Evolutionary conservation across 352 stramenopile genomes (phyloP).

Genomic region (Pythium aphanidermatum): DNA sequence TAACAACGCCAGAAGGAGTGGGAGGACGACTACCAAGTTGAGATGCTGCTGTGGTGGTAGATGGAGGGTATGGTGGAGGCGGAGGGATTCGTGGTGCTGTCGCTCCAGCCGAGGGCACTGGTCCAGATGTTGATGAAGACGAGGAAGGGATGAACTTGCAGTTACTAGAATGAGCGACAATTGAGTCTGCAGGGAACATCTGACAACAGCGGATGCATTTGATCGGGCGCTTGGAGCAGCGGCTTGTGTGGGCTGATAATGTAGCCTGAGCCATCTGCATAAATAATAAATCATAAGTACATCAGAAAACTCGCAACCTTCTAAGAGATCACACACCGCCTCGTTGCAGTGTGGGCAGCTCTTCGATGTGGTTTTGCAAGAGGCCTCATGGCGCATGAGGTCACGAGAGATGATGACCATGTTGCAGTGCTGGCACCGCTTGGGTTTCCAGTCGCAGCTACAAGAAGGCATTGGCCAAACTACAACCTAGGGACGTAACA

Average conservation of each 20-base stretch:
- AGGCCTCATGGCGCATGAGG: slow-evolving; percentile 50
- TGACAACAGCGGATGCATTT: slow-evolving; percentile 82
- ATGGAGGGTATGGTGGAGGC: slow-evolving; percentile 42
- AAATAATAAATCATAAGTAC: neutral
- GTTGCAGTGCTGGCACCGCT: slow-evolving; percentile 74
- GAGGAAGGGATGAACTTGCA: slow-evolving; percentile 49
- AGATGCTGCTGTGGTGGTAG: slow-evolving; percentile 1
- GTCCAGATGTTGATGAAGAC: neutral
- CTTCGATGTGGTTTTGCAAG: slow-evolving; percentile 61
- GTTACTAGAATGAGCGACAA: slow-evolving; percentile 62
- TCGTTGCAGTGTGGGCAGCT: slow-evolving; percentile 64
- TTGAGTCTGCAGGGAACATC: slow-evolving; percentile 64
- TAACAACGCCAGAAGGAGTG: neutral
- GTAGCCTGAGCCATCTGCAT: slow-evolving; percentile 45
- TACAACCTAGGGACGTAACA: too few species aligned
- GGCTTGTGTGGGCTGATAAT: slow-evolving; percentile 38
- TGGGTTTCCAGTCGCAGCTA: slow-evolving; percentile 75
- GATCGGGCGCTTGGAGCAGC: slow-evolving; percentile 69
- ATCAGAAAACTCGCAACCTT: neutral
- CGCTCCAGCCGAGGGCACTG: neutral
- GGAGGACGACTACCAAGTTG: neutral
- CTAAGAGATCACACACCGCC: slow-evolving; percentile 22
- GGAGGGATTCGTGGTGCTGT: slow-evolving; percentile 32
- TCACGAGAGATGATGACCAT: slow-evolving; percentile 78
- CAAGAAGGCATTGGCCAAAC: neutral